Percentiles rank a stretch among this genome's conserved stretches.
Conservation (phyloP, 2,329 filamentous ascomycete species). For the Sclerotiophoma versabilis region DNA sequence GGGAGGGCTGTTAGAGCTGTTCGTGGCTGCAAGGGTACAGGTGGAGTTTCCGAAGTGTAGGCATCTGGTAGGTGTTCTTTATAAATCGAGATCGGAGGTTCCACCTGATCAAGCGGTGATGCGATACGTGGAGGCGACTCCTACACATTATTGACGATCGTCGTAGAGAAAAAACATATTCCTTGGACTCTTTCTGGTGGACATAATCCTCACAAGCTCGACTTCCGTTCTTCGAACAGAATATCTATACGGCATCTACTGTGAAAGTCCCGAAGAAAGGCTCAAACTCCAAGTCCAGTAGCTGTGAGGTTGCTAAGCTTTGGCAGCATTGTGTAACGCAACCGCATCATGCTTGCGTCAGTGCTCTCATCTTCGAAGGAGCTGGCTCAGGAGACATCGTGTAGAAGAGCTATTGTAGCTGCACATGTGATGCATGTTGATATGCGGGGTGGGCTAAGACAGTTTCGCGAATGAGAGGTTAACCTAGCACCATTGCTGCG, state of each 20-base stretch:
- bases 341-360: slow-evolving; percentile 28
- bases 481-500: slow-evolving; percentile 16
- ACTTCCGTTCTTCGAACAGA: background rate
- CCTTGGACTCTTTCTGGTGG: background rate
- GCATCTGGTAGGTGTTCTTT: slow-evolving; percentile 18
- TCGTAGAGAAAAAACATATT: background rate
- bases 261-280: too few species aligned
- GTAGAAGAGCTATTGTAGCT: background rate
- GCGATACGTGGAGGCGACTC: slow-evolving; percentile 12
- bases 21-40: slow-evolving; percentile 33
- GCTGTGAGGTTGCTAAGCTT: slow-evolving; percentile 19
- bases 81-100: slow-evolving; percentile 38
- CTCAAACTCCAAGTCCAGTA: too few species aligned
- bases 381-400: background rate
- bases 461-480: background rate
- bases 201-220: background rate
- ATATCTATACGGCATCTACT: too few species aligned
- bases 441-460: background rate
- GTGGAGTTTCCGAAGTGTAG: slow-evolving; percentile 25
- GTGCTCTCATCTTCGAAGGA: slow-evolving; percentile 36
- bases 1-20: slow-evolving; percentile 28
- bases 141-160: background rate
- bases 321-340: background rate
- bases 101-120: slow-evolving; percentile 30
- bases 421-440: background rate